phyloP scores from a whole-genome alignment of 495 filamentous ascomycete species.

The Penicillium mononematosum region DNA sequence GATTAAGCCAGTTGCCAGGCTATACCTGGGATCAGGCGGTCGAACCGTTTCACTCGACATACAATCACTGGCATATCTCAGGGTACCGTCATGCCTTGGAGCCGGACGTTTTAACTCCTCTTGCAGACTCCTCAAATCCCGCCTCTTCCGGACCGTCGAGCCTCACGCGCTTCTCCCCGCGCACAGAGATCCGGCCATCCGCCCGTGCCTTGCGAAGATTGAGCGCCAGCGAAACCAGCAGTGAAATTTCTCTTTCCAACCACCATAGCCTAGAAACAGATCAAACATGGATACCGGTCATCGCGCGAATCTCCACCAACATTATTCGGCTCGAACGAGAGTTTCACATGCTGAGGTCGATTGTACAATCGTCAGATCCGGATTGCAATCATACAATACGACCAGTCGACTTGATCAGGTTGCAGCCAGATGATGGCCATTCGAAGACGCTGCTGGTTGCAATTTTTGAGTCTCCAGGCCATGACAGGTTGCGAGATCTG shows the following conservation, averaged over 20 bases:
- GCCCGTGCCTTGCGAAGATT: conserved; percentile 36
- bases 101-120: conserved; percentile 41
- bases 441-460: conserved; percentile 64
- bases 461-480: conserved; percentile 76
- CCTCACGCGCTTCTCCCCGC: conserved; percentile 48
- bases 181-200: conserved; percentile 31
- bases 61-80: conserved; percentile 71
- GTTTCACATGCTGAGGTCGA: conserved; percentile 71
- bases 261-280: conserved; percentile 36
- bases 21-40: conserved; percentile 73
- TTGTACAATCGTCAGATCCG: conserved; percentile 70
- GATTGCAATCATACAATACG: conserved; percentile 70
- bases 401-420: conserved; percentile 68
- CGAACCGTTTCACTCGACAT: conserved; percentile 76
- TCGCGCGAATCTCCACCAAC: conserved; percentile 78
- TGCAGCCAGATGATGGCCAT: conserved; percentile 64
- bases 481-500: conserved; percentile 66
- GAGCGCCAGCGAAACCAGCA: conserved; percentile 51
- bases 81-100: conserved; percentile 49
- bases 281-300: conserved; percentile 50
- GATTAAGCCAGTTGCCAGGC: conserved; percentile 67
- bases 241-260: conserved; percentile 41
- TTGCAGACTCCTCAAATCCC: conserved; percentile 40
- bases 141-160: conserved; percentile 42
- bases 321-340: conserved; percentile 77